Conservation (phyloP, 2,329 filamentous ascomycete species). For the Calonectria hongkongensis region DNA sequence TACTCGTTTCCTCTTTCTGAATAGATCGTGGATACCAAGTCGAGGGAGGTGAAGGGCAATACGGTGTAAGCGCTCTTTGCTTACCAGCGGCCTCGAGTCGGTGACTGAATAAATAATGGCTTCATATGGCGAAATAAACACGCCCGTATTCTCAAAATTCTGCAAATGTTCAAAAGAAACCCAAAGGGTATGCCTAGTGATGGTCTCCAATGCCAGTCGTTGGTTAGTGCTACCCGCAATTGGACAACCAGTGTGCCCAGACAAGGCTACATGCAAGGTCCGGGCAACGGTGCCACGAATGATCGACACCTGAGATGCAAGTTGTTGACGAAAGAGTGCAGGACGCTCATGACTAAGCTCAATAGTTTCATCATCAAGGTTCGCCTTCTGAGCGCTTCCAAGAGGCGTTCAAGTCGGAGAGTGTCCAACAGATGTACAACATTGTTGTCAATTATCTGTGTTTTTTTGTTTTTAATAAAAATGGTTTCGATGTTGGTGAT, state of each 20-base stretch:
- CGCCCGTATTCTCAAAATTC: background rate
- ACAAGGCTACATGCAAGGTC: constrained; percentile 52
- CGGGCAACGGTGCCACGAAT: constrained; percentile 46
- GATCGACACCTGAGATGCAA: constrained; percentile 45
- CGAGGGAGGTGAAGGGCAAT: too few species aligned
- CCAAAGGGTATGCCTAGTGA: constrained; percentile 12
- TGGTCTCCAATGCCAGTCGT: background rate
- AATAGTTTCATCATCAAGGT: constrained; percentile 3
- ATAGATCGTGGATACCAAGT: background rate
- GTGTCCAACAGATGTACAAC: constrained; percentile 5
- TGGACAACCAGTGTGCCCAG: constrained; percentile 39
- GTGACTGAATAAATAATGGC: background rate
- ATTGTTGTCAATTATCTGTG: background rate
- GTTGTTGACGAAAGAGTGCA: constrained; percentile 37
- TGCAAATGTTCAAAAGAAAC: background rate
- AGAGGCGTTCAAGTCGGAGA: background rate
- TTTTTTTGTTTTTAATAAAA: background rate
- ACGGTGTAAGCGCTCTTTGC: background rate
- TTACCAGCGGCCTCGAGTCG: background rate
- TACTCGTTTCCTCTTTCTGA: background rate
- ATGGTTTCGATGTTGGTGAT: background rate
- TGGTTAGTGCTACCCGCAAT: constrained; percentile 13
- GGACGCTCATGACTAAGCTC: constrained; percentile 33
- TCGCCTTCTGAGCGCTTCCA: background rate
- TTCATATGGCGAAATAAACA: background rate